phyloP scores from a whole-genome alignment of 805 yeast genomes.

The Kuraishia borneana region DNA sequence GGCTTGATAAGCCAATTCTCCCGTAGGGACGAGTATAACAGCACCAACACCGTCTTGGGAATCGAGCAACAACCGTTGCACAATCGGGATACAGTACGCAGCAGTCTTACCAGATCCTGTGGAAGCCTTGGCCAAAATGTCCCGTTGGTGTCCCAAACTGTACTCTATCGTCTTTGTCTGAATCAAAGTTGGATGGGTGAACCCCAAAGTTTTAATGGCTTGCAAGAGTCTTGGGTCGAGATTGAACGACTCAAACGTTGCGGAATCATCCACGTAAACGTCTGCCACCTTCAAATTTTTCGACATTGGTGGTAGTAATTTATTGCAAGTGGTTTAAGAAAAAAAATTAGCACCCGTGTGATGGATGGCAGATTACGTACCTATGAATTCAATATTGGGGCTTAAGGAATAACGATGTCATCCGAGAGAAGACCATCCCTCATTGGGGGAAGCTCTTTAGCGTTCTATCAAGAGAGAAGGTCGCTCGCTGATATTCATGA shows the following conservation, averaged over 20 bases:
- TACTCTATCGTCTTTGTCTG: constrained; percentile 89
- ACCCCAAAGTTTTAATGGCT: constrained; percentile 74
- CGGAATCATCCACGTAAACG: constrained; percentile 52
- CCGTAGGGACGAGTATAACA: constrained; percentile 82
- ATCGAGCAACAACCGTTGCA: constrained; percentile 58
- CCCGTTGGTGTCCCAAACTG: constrained; percentile 83
- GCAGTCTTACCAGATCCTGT: constrained; percentile 97
- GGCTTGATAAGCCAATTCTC: constrained; percentile 86
- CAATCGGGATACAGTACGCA: constrained; percentile 79
- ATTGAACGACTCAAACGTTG: constrained; percentile 63
- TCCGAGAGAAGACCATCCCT: too few species aligned
- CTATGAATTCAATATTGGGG: too few species aligned
- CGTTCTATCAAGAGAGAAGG: too few species aligned
- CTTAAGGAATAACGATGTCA: too few species aligned
- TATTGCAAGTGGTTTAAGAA: too few species aligned
- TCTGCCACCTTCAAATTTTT: too few species aligned
- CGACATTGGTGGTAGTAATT: too few species aligned
- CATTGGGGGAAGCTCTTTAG: too few species aligned
- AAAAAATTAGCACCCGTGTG: too few species aligned
- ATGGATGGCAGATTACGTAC: too few species aligned
- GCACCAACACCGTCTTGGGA: constrained; percentile 32
- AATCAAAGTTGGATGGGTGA: constrained; percentile 77
- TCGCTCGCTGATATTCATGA: too few species aligned
- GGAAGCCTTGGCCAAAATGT: constrained; percentile 85
- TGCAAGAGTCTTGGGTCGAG: constrained; percentile 78